Evolutionary conservation across 1,284 basidiomycete species (phyloP).

Genomic region (Ganoderma boninense): DNA sequence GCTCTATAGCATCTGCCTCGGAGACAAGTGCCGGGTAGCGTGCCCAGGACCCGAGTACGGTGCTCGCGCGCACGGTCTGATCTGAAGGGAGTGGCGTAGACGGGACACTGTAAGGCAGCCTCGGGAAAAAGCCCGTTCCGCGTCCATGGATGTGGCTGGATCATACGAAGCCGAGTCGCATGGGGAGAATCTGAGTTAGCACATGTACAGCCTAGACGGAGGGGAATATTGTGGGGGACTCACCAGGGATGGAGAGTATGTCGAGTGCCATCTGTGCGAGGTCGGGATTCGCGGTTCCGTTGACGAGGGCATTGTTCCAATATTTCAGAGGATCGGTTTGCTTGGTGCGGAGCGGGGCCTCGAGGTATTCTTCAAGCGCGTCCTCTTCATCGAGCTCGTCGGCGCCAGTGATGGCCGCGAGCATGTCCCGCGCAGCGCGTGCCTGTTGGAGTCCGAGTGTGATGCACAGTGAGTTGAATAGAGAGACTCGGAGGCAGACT

Average conservation of each 20-base stretch:
- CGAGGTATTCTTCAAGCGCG: conserved; percentile 1
- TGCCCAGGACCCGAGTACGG: conserved; percentile 3
- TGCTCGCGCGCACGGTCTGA: conserved; percentile 18
- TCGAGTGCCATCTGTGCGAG: neutral
- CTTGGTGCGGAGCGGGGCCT: neutral
- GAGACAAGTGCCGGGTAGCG: neutral
- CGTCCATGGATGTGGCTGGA: conserved; percentile 34
- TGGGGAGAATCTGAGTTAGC: no score
- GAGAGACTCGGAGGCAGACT: no score
- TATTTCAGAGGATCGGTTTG: neutral
- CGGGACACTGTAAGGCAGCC: conserved; percentile 34
- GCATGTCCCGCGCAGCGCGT: neutral
- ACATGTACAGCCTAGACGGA: neutral
- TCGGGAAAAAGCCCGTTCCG: conserved; percentile 34
- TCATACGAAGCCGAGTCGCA: neutral
- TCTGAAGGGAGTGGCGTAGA: conserved; percentile 33
- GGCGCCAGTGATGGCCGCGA: neutral
- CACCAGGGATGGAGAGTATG: neutral
- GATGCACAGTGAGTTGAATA: neutral
- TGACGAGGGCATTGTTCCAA: neutral
- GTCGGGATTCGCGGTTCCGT: neutral
- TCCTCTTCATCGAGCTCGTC: neutral
- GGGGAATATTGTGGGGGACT: no score
- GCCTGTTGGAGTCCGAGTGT: neutral
- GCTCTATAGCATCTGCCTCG: neutral